Evolutionary conservation across 257 asterid species (phyloP).

Genomic region (Solanum ossicruentum): DNA sequence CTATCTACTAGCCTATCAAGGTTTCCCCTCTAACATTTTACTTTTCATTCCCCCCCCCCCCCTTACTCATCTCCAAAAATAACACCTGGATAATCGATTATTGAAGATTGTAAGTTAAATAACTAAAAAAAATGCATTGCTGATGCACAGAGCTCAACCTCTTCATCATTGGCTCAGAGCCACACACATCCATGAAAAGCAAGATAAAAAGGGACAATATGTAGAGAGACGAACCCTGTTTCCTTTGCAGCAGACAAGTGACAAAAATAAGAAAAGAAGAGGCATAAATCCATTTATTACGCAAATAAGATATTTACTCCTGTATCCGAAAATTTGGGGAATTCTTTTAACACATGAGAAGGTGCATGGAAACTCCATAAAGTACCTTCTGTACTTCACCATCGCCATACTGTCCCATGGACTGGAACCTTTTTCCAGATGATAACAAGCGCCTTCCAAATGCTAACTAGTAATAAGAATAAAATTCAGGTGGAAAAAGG

Average conservation of each 20-base stretch:
- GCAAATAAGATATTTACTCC: not conserved
- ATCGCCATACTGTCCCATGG: constrained; percentile 88
- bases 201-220: not conserved
- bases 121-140: not conserved
- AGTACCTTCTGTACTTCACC: constrained; percentile 80
- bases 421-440: constrained; percentile 87
- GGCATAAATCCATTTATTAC: not conserved
- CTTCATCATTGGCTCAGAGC: not conserved
- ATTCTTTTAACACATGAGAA: not conserved
- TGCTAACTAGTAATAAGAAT: constrained; percentile 52
- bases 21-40: not conserved
- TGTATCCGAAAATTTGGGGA: not conserved
- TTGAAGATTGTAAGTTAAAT: not conserved
- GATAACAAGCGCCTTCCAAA: constrained; percentile 78
- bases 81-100: not conserved
- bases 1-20: not conserved
- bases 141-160: not conserved
- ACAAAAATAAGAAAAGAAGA: not conserved
- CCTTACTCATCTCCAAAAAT: not conserved
- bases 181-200: not conserved
- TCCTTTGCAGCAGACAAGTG: not conserved
- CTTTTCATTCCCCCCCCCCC: not conserved
- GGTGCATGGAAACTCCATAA: not conserved
- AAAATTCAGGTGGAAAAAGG: constrained; percentile 13
- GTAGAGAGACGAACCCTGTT: not conserved